Conservation (phyloP, 805 yeast species). For the Ogataea pignaliae region DNA sequence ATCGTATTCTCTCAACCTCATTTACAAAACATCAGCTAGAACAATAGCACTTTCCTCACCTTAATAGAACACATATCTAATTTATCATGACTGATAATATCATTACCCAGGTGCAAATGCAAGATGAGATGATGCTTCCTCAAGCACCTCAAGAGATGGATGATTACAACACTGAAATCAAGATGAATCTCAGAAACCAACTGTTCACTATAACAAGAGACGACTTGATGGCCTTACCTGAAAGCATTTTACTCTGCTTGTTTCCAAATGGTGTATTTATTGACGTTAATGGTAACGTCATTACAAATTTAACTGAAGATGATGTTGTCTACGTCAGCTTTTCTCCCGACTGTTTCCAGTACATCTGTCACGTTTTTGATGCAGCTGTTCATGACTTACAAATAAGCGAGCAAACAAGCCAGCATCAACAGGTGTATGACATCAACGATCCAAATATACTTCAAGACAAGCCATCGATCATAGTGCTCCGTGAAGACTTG, state of each 20-base stretch:
- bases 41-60: too few relatives aligned
- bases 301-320: conserved; percentile 72
- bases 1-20: too few relatives aligned
- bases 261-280: conserved; percentile 89
- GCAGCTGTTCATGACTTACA: conserved; percentile 61
- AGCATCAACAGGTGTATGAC: conserved; percentile 25
- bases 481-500: conserved; percentile 88
- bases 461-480: conserved; percentile 80
- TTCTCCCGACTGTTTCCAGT: conserved; percentile 81
- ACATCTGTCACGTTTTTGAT: conserved; percentile 69
- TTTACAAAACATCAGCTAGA: too few relatives aligned
- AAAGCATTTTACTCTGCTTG: conserved; percentile 76
- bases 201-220: conserved; percentile 77
- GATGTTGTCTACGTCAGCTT: conserved; percentile 82
- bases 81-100: conserved; percentile 36
- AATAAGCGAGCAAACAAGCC: conserved; percentile 30
- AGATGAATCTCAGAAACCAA: conserved; percentile 71
- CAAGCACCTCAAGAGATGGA: conserved; percentile 27
- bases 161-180: conserved; percentile 63
- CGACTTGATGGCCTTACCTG: conserved; percentile 89
- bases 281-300: conserved; percentile 71
- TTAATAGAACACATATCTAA: too few relatives aligned
- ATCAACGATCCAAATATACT: conserved; percentile 55
- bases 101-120: conserved; percentile 64
- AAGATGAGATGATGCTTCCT: conserved; percentile 16